phyloP scores from a whole-genome alignment of 2,329 filamentous ascomycete species.

The Aspergillus tamarii region DNA sequence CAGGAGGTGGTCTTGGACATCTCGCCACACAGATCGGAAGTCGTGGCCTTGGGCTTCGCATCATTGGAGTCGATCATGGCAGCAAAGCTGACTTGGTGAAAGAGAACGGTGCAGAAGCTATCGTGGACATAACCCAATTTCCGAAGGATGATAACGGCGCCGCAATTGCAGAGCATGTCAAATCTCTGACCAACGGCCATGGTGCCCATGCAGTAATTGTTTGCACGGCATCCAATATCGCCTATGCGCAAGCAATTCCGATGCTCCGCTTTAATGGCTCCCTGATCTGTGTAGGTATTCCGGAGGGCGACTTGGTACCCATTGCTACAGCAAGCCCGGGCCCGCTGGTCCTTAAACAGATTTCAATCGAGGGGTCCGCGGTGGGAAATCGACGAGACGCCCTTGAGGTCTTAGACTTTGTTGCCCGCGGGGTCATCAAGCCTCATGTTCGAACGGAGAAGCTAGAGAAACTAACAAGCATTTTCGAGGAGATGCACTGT shows the following conservation, averaged over 20 bases:
- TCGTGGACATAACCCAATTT: conserved; percentile 62
- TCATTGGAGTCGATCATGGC: conserved; percentile 66
- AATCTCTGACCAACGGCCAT: conserved; percentile 57
- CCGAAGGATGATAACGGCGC: conserved; percentile 50
- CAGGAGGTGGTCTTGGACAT: conserved; percentile 66
- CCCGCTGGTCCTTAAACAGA: neutral
- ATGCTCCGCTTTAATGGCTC: conserved; percentile 54
- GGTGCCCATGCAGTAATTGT: conserved; percentile 66
- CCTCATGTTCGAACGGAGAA: neutral
- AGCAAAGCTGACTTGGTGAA: conserved; percentile 61
- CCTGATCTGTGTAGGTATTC: conserved; percentile 56
- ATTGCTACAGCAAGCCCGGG: neutral
- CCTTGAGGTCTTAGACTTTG: neutral
- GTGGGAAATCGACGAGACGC: neutral
- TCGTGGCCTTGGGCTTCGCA: conserved; percentile 62
- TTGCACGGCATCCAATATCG: conserved; percentile 52
- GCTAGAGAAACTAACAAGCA: neutral
- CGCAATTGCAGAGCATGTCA: conserved; percentile 57
- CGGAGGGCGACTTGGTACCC: conserved; percentile 35
- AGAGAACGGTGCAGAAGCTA: conserved; percentile 64
- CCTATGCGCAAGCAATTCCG: conserved; percentile 51
- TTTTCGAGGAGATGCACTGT: neutral
- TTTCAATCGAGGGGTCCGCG: neutral
- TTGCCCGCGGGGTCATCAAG: neutral
- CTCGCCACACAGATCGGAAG: conserved; percentile 62